A percentile compares a stretch with the other conserved stretches of the same genome.
phyloP scores from a whole-genome alignment of 139 green algal genomes.

The Picochlorum sp. region DNA sequence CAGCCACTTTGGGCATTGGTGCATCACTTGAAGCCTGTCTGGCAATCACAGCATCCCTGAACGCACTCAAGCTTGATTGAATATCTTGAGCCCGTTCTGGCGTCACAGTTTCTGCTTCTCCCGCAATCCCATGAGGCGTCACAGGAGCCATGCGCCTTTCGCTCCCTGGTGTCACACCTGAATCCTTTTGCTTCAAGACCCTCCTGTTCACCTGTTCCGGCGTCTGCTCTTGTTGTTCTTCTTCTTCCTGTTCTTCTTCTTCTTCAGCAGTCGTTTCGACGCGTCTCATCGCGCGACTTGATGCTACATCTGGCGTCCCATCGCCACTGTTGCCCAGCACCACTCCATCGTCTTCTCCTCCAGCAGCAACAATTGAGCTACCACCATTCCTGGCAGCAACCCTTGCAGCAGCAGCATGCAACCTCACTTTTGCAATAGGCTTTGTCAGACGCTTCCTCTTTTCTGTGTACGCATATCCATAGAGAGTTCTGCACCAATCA shows the following conservation, averaged over 20 bases:
- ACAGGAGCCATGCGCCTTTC: not conserved
- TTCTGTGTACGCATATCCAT: slow-evolving; percentile 2
- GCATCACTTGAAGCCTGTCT: not conserved
- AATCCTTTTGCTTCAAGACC: no score
- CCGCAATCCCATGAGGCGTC: not conserved
- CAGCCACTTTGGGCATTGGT: not conserved
- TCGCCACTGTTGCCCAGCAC: no score
- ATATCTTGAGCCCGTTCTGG: slow-evolving; percentile 9
- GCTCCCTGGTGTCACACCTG: not conserved
- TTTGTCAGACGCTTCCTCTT: not conserved
- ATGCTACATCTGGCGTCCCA: not conserved
- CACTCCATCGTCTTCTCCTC: not conserved
- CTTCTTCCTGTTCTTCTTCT: not conserved
- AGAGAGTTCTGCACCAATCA: slow-evolving; percentile 8
- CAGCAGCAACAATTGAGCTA: not conserved
- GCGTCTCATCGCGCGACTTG: not conserved
- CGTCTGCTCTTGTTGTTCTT: not conserved
- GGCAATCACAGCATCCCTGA: slow-evolving; percentile 1
- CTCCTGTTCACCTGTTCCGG: no score
- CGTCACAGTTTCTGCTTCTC: not conserved
- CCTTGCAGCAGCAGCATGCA: not conserved
- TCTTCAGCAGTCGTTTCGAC: not conserved
- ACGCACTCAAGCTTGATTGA: slow-evolving; percentile 1
- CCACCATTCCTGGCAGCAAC: not conserved
- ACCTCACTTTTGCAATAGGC: not conserved